Base-by-base conservation (phyloP, 441 rosid genomes). In the Mallotus repandus region DNA sequence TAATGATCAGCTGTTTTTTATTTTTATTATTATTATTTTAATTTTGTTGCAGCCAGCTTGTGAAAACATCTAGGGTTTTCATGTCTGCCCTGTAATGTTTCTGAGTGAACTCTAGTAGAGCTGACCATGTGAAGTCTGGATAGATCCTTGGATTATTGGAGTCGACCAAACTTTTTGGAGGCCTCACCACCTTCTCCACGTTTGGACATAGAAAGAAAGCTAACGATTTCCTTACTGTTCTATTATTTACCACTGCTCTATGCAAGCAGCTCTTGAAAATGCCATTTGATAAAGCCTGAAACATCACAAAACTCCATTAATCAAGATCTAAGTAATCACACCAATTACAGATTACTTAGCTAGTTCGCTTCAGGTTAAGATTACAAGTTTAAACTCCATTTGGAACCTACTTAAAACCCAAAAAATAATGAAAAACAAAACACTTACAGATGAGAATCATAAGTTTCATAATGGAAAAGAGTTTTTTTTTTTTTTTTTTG, bases 61-160 rank as follows among this genome's bases (percentile, higher is more conserved):
- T 68, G 86, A 95, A 95, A 29, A 38, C 89, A 71, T 87, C 84
- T 1, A 95, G 91, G 52, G 99, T 93, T 79, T 89, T 89, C 89
- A 86, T 90, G 88, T 95, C 99, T 5, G 98, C 96, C 74, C 99
- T 85, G 88, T 95, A 93, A 74, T 93, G 89, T 75, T 93, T 93
- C 82, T 93, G 98, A 7, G 99, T 91, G 86, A 91, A 91, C 75
- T 91, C 92, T 59, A 85, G 90, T 41, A 93, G 77, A 83, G 82
- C 80, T 61, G 88, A 80, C 99, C 98, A 95, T 52, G 93, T 92
- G 81, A 95, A 95, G 72, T 95, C 97, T 18, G 98, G 98, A 70
- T 93, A 91, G n/a, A 55, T 54, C 72, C 95, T 84, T 64, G 90
- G 90, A 73, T 76, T 74, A 18, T 60, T 38, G 22, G 53, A 62